Conservation (phyloP, 75 land plant species). For the Sequoia sempervirens region DNA sequence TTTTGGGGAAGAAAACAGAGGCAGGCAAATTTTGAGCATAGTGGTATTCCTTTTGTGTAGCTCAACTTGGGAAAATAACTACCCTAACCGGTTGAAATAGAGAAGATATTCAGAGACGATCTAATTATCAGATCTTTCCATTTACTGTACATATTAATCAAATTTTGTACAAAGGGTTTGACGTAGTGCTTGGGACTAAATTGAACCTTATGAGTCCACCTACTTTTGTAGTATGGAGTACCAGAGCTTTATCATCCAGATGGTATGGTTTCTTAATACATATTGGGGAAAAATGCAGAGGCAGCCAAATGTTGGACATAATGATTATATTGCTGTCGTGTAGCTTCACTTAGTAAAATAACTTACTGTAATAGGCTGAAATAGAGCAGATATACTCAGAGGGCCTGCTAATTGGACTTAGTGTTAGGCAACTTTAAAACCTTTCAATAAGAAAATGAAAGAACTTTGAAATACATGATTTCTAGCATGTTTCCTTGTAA, state of each 20-base stretch:
- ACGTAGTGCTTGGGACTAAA: too few relatives aligned
- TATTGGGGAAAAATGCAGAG: background rate
- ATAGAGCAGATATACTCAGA: background rate
- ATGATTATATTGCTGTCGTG: background rate
- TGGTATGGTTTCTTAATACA: background rate
- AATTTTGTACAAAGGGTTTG: background rate
- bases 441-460: background rate
- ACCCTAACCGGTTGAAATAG: background rate
- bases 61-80: background rate
- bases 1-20: background rate
- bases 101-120: background rate
- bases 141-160: constrained; percentile 4
- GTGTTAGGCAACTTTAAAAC: background rate
- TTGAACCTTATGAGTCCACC: too few relatives aligned
- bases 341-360: background rate
- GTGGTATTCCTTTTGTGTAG: background rate
- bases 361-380: background rate
- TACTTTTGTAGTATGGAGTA: too few relatives aligned
- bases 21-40: background rate
- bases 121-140: background rate
- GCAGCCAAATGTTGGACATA: background rate
- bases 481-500: background rate
- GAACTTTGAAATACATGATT: background rate
- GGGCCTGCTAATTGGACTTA: background rate
- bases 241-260: background rate